Evolutionary conservation across 169 alveolate genomes (phyloP).

Genomic region (Cryptosporidium bovis): DNA sequence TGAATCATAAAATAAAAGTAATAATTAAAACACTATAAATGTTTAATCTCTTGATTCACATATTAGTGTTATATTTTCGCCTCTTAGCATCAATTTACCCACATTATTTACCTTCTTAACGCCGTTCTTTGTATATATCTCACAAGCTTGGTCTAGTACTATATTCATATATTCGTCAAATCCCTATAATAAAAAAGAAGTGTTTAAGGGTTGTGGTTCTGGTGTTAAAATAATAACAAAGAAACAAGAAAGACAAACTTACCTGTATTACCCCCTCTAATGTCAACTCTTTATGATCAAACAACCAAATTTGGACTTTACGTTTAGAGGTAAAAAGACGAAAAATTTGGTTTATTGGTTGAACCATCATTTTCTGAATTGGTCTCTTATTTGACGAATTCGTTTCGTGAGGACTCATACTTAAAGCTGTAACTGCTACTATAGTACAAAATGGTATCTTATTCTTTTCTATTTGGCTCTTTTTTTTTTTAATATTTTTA

Average conservation of each 20-base stretch:
- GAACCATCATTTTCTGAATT: slow-evolving; percentile 78
- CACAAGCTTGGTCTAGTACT: slow-evolving; percentile 94
- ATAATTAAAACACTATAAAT: no score
- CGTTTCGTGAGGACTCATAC: neutral
- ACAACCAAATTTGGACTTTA: slow-evolving; percentile 94
- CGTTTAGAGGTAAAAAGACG: slow-evolving; percentile 91
- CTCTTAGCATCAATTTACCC: slow-evolving; percentile 93
- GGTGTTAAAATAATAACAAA: neutral
- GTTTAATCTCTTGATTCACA: slow-evolving; percentile 82
- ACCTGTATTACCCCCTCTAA: slow-evolving; percentile 93
- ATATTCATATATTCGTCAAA: slow-evolving; percentile 97
- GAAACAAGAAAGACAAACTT: slow-evolving; percentile 26
- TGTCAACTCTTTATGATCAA: slow-evolving; percentile 89
- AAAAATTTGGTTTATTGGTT: slow-evolving; percentile 90
- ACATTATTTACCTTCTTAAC: slow-evolving; percentile 81
- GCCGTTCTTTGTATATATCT: slow-evolving; percentile 88
- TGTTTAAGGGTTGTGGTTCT: neutral
- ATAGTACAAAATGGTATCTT: neutral
- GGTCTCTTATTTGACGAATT: slow-evolving; percentile 46
- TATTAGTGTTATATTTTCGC: slow-evolving; percentile 94
- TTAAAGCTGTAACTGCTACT: neutral
- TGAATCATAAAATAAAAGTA: no score
- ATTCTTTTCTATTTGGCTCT: neutral
- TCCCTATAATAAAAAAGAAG: slow-evolving; percentile 82
- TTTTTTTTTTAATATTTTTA: neutral